Percentiles rank a stretch among this genome's conserved stretches.
These are phyloP conservation scores for Aspergillus coremiiformis DNA, from an alignment of 495 filamentous ascomycete genomes.

Conservation along the genomic window DNA sequence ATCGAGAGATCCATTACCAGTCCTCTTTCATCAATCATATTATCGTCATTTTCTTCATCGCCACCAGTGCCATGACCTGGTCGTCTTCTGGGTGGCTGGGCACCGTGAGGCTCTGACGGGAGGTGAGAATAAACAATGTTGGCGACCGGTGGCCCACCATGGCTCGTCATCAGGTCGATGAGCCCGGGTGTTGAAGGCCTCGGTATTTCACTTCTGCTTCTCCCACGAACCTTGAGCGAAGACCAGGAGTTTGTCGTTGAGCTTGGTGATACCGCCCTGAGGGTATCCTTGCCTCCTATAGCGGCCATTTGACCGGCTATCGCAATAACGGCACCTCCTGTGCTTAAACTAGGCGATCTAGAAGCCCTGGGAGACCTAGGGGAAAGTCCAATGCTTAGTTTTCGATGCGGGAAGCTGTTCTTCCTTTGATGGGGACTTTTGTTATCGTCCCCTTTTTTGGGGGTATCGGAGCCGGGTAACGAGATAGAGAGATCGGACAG, in stretches of 20 bases:
- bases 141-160: constrained; percentile 43
- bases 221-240: constrained; percentile 49
- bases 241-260: constrained; percentile 45
- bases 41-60: constrained; percentile 41
- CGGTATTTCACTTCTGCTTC: constrained; percentile 71
- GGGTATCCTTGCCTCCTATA: constrained; percentile 55
- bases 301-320: constrained; percentile 56
- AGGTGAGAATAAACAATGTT: constrained; percentile 33
- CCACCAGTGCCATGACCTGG: constrained; percentile 16
- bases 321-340: constrained; percentile 49
- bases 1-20: constrained; percentile 43
- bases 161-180: constrained; percentile 40
- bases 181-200: constrained; percentile 36
- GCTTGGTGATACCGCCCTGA: constrained; percentile 40
- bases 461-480: constrained; percentile 24
- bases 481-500: constrained; percentile 28
- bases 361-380: constrained; percentile 13
- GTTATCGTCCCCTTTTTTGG: constrained; percentile 25
- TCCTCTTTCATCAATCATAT: constrained; percentile 36
- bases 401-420: constrained; percentile 46
- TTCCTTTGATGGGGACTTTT: constrained; percentile 28
- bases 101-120: constrained; percentile 6
- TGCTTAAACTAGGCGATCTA: constrained; percentile 56
- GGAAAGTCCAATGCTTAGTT: constrained; percentile 50
- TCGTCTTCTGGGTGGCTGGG: neutral